These are phyloP conservation scores for Penicillium silybi DNA, from an alignment of 495 filamentous ascomycete species.

Conservation along the genomic window DNA sequence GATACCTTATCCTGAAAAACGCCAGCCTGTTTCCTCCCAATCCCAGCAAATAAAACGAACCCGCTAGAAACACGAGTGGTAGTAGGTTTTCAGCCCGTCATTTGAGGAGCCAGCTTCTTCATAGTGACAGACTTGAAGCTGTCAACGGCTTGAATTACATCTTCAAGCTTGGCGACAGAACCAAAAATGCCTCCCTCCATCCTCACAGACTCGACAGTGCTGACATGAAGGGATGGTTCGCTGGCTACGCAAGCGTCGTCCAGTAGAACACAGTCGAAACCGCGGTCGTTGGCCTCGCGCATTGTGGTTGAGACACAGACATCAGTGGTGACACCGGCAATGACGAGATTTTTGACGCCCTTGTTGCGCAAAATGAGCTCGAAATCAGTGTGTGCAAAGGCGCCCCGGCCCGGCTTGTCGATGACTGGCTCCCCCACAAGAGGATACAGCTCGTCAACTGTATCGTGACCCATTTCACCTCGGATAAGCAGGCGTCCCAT, in stretches of 20 bases:
- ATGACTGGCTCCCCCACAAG: slow-evolving; percentile 56
- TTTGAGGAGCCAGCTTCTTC: slow-evolving; percentile 45
- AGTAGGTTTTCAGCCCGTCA: slow-evolving; percentile 21
- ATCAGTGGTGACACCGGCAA: slow-evolving; percentile 67
- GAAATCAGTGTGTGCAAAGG: slow-evolving; percentile 64
- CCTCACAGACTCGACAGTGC: slow-evolving; percentile 49
- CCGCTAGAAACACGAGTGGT: slow-evolving; percentile 14
- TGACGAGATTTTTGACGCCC: slow-evolving; percentile 62
- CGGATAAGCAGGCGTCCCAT: slow-evolving; percentile 61
- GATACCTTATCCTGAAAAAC: slow-evolving; percentile 4
- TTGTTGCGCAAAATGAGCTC: slow-evolving; percentile 55
- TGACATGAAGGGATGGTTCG: slow-evolving; percentile 45
- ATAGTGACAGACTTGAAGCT: slow-evolving; percentile 41
- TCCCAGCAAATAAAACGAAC: slow-evolving; percentile 4
- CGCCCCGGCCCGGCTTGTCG: slow-evolving; percentile 65
- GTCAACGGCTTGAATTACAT: slow-evolving; percentile 47
- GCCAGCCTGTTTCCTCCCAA: slow-evolving; percentile 10
- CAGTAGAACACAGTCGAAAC: slow-evolving; percentile 63
- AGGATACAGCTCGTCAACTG: slow-evolving; percentile 56
- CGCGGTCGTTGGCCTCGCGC: slow-evolving; percentile 69
- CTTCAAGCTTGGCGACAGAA: slow-evolving; percentile 42
- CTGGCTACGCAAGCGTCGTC: slow-evolving; percentile 51
- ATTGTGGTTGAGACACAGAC: slow-evolving; percentile 67
- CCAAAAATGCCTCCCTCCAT: slow-evolving; percentile 61
- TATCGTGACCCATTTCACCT: slow-evolving; percentile 61